Conservation (phyloP, 768 basidiomycete species). For the Lentinula aciculospora region DNA sequence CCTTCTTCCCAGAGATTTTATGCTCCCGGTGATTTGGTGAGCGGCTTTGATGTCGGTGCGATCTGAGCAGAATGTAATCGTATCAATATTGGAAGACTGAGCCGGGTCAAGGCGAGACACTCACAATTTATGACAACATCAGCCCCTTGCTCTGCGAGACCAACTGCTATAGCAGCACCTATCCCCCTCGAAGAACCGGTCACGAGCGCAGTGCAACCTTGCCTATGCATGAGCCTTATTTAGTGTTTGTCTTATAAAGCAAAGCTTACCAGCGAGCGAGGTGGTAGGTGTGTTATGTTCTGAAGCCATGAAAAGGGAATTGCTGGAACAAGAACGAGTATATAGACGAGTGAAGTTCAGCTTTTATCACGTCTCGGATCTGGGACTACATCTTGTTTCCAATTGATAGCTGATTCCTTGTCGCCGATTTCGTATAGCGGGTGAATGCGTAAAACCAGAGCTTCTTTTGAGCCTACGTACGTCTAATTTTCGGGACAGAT, state of each 20-base stretch:
- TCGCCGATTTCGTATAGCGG: not conserved
- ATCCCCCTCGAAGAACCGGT: constrained; percentile 59
- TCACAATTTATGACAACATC: constrained; percentile 49
- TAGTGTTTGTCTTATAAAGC: not conserved
- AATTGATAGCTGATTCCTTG: not conserved
- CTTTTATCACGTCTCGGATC: not conserved
- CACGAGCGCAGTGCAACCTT: constrained; percentile 55
- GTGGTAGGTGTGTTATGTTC: not conserved
- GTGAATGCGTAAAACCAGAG: not conserved
- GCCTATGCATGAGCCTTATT: constrained; percentile 16
- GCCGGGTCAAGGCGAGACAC: not conserved
- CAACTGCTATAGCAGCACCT: constrained; percentile 48
- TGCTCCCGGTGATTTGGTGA: constrained; percentile 38
- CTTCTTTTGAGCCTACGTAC: not conserved
- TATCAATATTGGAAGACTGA: not conserved
- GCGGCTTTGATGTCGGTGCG: constrained; percentile 34
- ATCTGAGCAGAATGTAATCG: constrained; percentile 14
- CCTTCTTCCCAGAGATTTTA: constrained; percentile 35
- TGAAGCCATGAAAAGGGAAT: not conserved
- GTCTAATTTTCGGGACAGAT: not conserved
- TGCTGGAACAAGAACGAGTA: not conserved
- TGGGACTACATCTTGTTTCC: not conserved
- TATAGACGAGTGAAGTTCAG: not conserved
- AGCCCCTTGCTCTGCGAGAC: constrained; percentile 52
- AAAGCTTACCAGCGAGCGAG: not conserved